Conservation (phyloP, 305 asterid species). For the Rubia tinctorum region DNA sequence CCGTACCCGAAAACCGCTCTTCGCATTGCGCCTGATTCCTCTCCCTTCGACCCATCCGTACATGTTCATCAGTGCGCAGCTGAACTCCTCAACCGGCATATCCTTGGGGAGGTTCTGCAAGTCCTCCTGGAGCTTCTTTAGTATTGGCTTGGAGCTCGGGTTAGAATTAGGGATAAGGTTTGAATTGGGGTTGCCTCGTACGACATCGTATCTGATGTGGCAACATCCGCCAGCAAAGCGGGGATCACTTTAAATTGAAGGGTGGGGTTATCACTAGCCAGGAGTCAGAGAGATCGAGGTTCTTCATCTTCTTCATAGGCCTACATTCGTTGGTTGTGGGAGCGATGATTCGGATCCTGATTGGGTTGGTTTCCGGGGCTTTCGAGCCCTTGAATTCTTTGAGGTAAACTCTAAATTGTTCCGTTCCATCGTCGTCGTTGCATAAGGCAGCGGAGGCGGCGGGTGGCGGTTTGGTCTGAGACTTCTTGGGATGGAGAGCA, state of each 20-base stretch:
- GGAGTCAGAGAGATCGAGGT: constrained; percentile 57
- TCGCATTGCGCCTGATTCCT: constrained; percentile 68
- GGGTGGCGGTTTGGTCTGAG: constrained; percentile 45
- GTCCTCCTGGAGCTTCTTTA: constrained; percentile 58
- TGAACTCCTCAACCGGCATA: constrained; percentile 76
- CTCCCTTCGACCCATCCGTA: constrained; percentile 78
- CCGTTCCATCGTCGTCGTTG: constrained; percentile 18
- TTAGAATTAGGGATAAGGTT: constrained; percentile 11
- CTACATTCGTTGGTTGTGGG: constrained; percentile 67
- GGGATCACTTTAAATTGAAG: constrained; percentile 59
- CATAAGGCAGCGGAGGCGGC: not conserved
- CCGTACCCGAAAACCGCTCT: no score
- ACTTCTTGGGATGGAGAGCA: constrained; percentile 55
- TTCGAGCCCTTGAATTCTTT: constrained; percentile 55
- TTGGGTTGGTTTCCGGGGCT: constrained; percentile 28
- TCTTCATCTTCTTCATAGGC: constrained; percentile 62
- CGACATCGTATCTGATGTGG: constrained; percentile 37
- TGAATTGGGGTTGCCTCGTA: constrained; percentile 43
- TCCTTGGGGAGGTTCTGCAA: constrained; percentile 61
- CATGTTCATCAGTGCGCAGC: constrained; percentile 54
- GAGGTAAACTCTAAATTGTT: constrained; percentile 36
- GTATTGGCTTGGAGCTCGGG: constrained; percentile 33
- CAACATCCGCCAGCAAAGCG: constrained; percentile 30
- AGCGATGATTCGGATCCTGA: constrained; percentile 33
- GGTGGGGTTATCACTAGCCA: constrained; percentile 33